phyloP scores from a whole-genome alignment of 108 stramenopile genomes.

The Fragilaria crotonensis region DNA sequence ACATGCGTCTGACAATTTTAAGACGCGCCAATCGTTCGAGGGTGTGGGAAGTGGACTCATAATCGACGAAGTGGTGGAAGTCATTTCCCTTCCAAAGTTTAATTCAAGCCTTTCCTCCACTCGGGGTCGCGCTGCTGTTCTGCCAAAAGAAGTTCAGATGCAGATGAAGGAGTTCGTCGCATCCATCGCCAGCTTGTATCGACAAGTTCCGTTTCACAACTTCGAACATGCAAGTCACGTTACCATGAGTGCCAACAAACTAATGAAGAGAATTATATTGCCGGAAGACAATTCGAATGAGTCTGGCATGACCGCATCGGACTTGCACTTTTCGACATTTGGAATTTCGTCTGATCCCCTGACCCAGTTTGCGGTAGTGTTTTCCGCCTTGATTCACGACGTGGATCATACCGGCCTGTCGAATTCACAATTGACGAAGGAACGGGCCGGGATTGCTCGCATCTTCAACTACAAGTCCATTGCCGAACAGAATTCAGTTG shows the following conservation, averaged over 20 bases:
- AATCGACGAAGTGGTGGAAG: constrained; percentile 8
- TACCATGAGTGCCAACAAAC: constrained; percentile 8
- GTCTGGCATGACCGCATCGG: too few species aligned
- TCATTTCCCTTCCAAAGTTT: constrained; percentile 4
- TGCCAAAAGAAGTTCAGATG: neutral
- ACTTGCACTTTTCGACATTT: constrained; percentile 12
- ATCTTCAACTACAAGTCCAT: constrained; percentile 16
- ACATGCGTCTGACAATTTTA: neutral
- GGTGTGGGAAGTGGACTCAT: neutral
- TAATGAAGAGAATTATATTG: constrained; percentile 27
- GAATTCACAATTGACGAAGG: constrained; percentile 20
- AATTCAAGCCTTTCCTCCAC: neutral
- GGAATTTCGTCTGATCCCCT: constrained; percentile 27
- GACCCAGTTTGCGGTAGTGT: constrained; percentile 25
- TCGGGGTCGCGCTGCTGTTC: neutral
- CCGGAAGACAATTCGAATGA: neutral
- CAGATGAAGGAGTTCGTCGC: constrained; percentile 8
- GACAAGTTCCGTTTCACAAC: constrained; percentile 33
- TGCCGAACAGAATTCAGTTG: constrained; percentile 11
- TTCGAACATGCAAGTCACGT: constrained; percentile 42
- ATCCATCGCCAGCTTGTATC: constrained; percentile 12
- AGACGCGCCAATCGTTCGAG: neutral
- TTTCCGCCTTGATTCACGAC: constrained; percentile 25
- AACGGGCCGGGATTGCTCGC: constrained; percentile 9
- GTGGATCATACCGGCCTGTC: constrained; percentile 28